These are phyloP conservation scores for Aspergillus nidulans DNA, from an alignment of 495 filamentous ascomycete species.

Conservation along the genomic window DNA sequence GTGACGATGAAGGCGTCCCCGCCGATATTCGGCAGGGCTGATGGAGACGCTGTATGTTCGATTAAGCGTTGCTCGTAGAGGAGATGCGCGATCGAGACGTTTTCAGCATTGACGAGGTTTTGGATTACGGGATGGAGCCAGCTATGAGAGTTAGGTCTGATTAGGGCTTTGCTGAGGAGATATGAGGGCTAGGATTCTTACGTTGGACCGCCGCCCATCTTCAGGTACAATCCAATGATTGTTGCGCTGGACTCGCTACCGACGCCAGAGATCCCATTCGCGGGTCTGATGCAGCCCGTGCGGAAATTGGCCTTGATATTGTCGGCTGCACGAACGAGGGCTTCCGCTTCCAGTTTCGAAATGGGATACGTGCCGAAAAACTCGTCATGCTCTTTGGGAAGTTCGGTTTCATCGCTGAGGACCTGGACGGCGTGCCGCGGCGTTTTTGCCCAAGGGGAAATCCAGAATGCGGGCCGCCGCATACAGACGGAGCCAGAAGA, in stretches of 20 bases:
- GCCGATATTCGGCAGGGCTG: conserved; percentile 33
- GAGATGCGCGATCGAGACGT: conserved; percentile 55
- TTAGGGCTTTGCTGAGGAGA: neutral
- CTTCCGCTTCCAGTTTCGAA: conserved; percentile 52
- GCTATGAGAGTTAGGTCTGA: conserved; percentile 31
- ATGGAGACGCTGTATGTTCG: conserved; percentile 39
- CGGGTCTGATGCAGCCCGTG: conserved; percentile 53
- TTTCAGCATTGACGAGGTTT: conserved; percentile 53
- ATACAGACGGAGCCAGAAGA: conserved; percentile 51
- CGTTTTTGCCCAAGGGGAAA: conserved; percentile 41
- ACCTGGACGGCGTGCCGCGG: conserved; percentile 40
- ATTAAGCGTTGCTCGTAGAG: conserved; percentile 54
- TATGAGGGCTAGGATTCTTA: conserved; percentile 9
- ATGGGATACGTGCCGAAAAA: conserved; percentile 56
- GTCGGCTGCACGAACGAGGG: conserved; percentile 46
- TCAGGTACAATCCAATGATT: conserved; percentile 38
- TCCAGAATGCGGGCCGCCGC: conserved; percentile 41
- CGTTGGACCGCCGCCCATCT: conserved; percentile 32
- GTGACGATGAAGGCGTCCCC: conserved; percentile 39
- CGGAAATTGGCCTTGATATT: conserved; percentile 37
- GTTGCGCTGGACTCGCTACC: conserved; percentile 44
- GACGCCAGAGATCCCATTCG: conserved; percentile 57
- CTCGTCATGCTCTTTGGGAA: conserved; percentile 39
- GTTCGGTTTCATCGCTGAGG: conserved; percentile 40
- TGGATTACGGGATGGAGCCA: conserved; percentile 50